Percentiles rank a stretch among this genome's conserved stretches.
Conservation (phyloP, 2,329 filamentous ascomycete genomes). For the Colletotrichum sp. region DNA sequence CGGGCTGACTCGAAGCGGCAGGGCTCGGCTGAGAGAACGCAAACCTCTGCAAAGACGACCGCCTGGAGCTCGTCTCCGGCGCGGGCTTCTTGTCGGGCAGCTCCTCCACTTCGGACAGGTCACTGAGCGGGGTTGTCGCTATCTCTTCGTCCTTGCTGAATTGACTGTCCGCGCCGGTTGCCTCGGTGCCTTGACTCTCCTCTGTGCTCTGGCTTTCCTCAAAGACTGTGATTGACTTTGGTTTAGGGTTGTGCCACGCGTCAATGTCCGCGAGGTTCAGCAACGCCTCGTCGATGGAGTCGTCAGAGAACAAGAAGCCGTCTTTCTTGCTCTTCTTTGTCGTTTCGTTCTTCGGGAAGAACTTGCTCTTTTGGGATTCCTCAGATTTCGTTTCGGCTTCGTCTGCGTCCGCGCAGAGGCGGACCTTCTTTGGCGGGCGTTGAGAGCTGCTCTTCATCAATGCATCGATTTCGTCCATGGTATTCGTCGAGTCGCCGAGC, state of each 20-base stretch:
- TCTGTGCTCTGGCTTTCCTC: slow-evolving; percentile 34
- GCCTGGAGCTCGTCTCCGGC: background rate
- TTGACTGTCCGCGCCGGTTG: slow-evolving; percentile 16
- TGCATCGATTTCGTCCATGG: slow-evolving; percentile 17
- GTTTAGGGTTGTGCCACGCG: slow-evolving; percentile 48
- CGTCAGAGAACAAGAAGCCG: slow-evolving; percentile 57
- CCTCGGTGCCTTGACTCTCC: slow-evolving; percentile 29
- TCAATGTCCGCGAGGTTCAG: slow-evolving; percentile 55
- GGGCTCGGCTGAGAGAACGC: slow-evolving; percentile 25
- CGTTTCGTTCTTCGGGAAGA: slow-evolving; percentile 46
- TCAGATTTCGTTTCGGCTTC: slow-evolving; percentile 31
- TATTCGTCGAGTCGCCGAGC: background rate
- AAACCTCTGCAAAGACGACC: slow-evolving; percentile 27
- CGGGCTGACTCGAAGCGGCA: slow-evolving; percentile 28
- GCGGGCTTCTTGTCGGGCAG: background rate
- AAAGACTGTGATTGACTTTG: slow-evolving; percentile 49
- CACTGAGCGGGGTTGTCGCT: slow-evolving; percentile 5
- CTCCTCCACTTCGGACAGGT: slow-evolving; percentile 4
- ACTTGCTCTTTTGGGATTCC: slow-evolving; percentile 55
- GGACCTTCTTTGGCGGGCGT: slow-evolving; percentile 62
- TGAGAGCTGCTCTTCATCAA: slow-evolving; percentile 14
- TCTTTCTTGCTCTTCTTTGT: slow-evolving; percentile 41
- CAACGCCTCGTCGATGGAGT: slow-evolving; percentile 62
- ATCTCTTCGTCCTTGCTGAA: slow-evolving; percentile 15
- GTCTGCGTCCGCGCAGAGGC: slow-evolving; percentile 53